These are phyloP conservation scores for Erodium trifolium DNA, from an alignment of 441 rosid genomes.

Conservation along the genomic window DNA sequence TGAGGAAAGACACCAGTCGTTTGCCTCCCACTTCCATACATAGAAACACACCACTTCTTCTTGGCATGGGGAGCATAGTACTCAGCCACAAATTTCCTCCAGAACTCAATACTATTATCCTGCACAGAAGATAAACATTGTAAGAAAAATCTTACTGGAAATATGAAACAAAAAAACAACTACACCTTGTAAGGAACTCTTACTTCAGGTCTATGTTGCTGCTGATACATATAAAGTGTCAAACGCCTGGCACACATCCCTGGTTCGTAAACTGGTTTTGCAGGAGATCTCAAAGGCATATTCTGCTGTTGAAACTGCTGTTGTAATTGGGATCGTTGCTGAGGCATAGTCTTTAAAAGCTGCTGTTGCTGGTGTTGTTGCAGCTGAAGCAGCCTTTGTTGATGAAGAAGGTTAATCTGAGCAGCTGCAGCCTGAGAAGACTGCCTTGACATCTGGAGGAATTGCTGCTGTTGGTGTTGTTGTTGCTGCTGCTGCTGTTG, in stretches of 20 bases:
- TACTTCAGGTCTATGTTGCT: slow-evolving; percentile 95
- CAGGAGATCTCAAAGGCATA: slow-evolving; percentile 61
- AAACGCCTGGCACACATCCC: slow-evolving; percentile 92
- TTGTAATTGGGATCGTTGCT: slow-evolving; percentile 59
- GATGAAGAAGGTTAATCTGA: slow-evolving; percentile 56
- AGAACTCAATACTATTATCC: slow-evolving; percentile 81
- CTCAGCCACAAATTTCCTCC: slow-evolving; percentile 75
- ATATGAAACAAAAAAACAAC: neutral
- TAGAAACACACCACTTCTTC: slow-evolving; percentile 82
- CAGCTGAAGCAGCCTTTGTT: slow-evolving; percentile 63
- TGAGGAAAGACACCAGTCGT: slow-evolving; percentile 73
- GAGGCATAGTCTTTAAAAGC: slow-evolving; percentile 70
- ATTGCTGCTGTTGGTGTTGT: slow-evolving; percentile 53
- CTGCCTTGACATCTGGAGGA: slow-evolving; percentile 72
- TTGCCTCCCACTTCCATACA: slow-evolving; percentile 77
- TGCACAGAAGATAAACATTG: slow-evolving; percentile 23
- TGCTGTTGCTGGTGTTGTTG: slow-evolving; percentile 72
- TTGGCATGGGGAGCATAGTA: slow-evolving; percentile 64
- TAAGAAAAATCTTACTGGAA: slow-evolving; percentile 2
- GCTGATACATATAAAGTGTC: slow-evolving; percentile 83
- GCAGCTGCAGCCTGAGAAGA: slow-evolving; percentile 62
- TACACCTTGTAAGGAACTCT: slow-evolving; percentile 21
- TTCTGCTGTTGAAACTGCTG: slow-evolving; percentile 84
- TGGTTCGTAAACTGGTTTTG: slow-evolving; percentile 70
- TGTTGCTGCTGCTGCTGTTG: slow-evolving; percentile 37